Base-by-base conservation (phyloP, 345 rosid genomes). In the Brassica nigra region DNA sequence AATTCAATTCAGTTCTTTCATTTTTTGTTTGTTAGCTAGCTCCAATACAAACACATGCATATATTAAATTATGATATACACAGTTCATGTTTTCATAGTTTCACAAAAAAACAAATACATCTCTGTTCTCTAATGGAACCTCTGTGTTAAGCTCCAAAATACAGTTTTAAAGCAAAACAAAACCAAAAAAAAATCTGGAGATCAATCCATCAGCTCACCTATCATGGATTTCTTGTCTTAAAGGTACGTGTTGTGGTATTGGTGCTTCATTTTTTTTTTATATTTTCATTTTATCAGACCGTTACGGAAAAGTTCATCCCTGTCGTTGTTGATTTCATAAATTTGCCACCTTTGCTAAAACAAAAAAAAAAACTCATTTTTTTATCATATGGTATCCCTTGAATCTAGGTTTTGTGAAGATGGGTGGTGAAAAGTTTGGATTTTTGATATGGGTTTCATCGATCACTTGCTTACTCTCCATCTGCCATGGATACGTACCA, bases 401-500 rank as follows among this genome's bases (percentile, higher is more conserved):
- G 62, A 72, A 57, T 64, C 78, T 80, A 30, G 78, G 67, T 66
- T 82, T 80, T 57, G 64, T 82, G 27, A 79, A 73, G 80, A 89
- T 88, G 92, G 82, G 81, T 78, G 28, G 8, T 59, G 63, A 72
- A 78, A 80, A 75, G 82, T 70, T 65, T 79, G 73, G 59, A 71
- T 54, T 84, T 76, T 69, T 84, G 9, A 69, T 81, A 10, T 82
- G 87, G 87, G 76, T 81, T 85, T 73, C 81, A 37, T 80, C 79
- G 27, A 16, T 88, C 67, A 68, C 85, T 77, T 85, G 78, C 80
- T 66, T 88, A 68, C 80, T 76, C 77, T 76, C 72, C 64, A 79
- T 87, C 62, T 89, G 82, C 58, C 20, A 55, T 78, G 97, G 91
- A 72, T 94, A 86, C 83, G 44, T 57, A 49, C 98, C 97, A 30